phyloP scores from a whole-genome alignment of 73 alveolate genomes.

The Stentor coeruleus region DNA sequence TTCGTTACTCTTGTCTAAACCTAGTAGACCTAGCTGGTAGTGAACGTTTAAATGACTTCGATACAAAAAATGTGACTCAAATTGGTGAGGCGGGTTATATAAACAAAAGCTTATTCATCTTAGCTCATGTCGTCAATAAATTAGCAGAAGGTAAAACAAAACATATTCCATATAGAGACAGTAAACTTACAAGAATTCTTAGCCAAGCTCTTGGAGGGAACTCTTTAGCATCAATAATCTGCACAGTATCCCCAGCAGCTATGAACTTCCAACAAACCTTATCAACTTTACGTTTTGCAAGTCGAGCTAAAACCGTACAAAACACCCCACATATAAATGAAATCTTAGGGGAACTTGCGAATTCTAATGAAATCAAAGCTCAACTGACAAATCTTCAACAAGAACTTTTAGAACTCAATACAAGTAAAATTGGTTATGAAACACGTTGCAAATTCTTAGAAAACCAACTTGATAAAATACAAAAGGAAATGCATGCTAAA shows the following conservation, averaged over 20 bases:
- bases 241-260: constrained; percentile 86
- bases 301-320: constrained; percentile 74
- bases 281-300: constrained; percentile 91
- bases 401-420: constrained; percentile 13
- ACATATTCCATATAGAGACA: constrained; percentile 94
- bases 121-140: constrained; percentile 80
- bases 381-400: constrained; percentile 40
- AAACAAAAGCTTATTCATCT: constrained; percentile 80
- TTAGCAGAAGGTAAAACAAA: constrained; percentile 63
- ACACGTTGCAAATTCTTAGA: constrained; percentile 16
- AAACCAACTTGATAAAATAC: constrained; percentile 28
- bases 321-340: constrained; percentile 65
- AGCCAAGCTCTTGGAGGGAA: constrained; percentile 93
- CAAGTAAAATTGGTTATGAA: constrained; percentile 14
- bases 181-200: constrained; percentile 82
- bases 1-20: constrained; percentile 63
- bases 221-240: constrained; percentile 81
- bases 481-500: constrained; percentile 14
- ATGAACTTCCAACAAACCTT: constrained; percentile 66
- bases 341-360: constrained; percentile 35
- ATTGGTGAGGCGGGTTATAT: constrained; percentile 87
- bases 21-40: constrained; percentile 95
- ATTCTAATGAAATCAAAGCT: constrained; percentile 15
- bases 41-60: constrained; percentile 78
- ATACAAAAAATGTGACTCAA: constrained; percentile 33